Percentiles rank a stretch among this genome's conserved stretches.
These are phyloP conservation scores for Sporothrix pseudoabietina DNA, from an alignment of 2,329 filamentous ascomycete species.

Conservation along the genomic window DNA sequence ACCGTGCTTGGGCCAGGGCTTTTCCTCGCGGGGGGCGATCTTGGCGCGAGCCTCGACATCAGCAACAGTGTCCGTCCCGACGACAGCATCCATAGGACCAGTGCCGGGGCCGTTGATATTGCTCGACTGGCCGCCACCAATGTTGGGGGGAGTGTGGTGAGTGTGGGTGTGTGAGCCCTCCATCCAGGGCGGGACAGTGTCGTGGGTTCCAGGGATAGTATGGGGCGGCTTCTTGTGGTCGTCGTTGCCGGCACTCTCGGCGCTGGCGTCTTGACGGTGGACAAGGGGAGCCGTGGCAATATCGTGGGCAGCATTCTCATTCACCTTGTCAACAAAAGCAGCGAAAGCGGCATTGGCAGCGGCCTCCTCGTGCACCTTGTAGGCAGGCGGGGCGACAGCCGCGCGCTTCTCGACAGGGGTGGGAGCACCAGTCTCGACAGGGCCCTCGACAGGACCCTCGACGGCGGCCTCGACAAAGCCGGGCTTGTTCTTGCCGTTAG, in stretches of 20 bases:
- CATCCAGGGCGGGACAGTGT: not conserved
- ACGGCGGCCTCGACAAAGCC: not conserved
- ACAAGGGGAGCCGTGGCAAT: not conserved
- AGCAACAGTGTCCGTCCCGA: too few relatives aligned
- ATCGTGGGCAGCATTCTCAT: not conserved
- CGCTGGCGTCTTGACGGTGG: not conserved
- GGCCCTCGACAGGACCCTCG: not conserved
- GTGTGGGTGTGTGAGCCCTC: not conserved
- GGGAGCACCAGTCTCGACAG: not conserved
- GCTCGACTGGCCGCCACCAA: not conserved
- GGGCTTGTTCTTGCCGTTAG: not conserved
- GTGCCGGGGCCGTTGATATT: not conserved
- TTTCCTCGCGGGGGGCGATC: too few relatives aligned
- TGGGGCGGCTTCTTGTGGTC: not conserved
- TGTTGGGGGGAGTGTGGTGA: not conserved
- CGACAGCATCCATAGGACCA: too few relatives aligned
- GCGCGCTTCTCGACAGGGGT: too few relatives aligned
- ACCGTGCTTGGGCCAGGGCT: too few relatives aligned
- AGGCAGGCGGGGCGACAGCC: not conserved
- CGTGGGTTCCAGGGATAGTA: not conserved
- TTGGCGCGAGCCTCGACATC: not conserved
- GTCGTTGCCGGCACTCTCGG: not conserved
- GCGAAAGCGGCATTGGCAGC: not conserved
- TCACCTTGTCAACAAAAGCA: not conserved
- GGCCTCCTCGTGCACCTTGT: not conserved